Evolutionary conservation across 257 asterid species (phyloP).

Genomic region (Solanum habrochaites): DNA sequence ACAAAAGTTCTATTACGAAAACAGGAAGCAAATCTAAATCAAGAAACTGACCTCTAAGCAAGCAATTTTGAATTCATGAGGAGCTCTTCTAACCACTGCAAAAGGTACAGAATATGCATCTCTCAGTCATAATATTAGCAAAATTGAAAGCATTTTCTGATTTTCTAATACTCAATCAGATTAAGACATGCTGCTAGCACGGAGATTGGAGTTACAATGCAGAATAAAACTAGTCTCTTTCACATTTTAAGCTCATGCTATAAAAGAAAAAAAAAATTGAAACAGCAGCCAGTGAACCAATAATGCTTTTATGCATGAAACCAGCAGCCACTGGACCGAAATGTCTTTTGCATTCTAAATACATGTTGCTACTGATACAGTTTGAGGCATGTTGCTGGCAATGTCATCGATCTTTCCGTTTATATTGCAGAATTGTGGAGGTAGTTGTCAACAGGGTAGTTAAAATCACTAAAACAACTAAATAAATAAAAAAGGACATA

Average conservation of each 20-base stretch:
- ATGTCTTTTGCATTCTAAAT: not conserved
- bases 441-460: not conserved
- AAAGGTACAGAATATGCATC: conserved; percentile 10
- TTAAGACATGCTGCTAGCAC: not conserved
- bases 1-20: not conserved
- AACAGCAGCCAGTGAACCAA: not conserved
- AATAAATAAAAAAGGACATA: not conserved
- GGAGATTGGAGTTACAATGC: not conserved
- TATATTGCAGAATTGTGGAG: not conserved
- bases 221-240: not conserved
- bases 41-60: conserved; percentile 60
- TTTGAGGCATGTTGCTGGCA: not conserved
- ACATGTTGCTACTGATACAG: not conserved
- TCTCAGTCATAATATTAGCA: conserved; percentile 1
- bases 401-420: not conserved
- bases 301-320: not conserved
- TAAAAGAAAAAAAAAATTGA: not conserved
- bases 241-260: not conserved
- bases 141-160: not conserved
- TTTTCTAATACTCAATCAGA: not conserved
- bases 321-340: not conserved
- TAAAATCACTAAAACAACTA: not conserved
- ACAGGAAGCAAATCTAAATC: not conserved
- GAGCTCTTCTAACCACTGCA: conserved; percentile 83
- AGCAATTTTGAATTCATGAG: conserved; percentile 75